Conservation (phyloP, 1,284 basidiomycete genomes). For the Phylloboletellus chloephorus region DNA sequence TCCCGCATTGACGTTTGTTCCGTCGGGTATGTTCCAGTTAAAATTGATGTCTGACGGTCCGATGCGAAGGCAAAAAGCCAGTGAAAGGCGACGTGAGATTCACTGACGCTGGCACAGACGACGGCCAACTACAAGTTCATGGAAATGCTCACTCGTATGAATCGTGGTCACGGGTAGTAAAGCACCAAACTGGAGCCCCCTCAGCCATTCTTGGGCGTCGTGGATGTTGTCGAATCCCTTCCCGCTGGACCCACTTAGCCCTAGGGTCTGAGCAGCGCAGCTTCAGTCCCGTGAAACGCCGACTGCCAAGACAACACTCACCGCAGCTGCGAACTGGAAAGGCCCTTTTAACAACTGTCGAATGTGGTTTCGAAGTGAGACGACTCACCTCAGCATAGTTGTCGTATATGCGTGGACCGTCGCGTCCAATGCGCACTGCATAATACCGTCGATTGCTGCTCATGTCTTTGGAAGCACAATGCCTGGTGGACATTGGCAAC, state of each 20-base stretch:
- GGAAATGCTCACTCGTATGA: conserved; percentile 18
- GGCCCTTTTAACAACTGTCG: background rate
- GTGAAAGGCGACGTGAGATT: background rate
- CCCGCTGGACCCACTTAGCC: conserved; percentile 29
- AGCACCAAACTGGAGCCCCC: conserved; percentile 12
- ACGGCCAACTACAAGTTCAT: background rate
- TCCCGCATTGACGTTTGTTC: conserved; percentile 2
- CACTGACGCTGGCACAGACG: background rate
- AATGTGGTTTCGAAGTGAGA: background rate
- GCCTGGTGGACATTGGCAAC: background rate
- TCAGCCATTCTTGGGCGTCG: conserved; percentile 30
- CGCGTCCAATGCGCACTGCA: conserved; percentile 33
- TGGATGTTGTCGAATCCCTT: conserved; percentile 31
- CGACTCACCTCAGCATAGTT: conserved; percentile 25
- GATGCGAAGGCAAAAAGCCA: background rate
- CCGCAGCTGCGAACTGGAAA: conserved; percentile 24
- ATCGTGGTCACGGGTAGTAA: conserved; percentile 9
- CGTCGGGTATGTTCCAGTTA: conserved; percentile 17
- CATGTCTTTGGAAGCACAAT: conserved; percentile 10
- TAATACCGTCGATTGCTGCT: conserved; percentile 27
- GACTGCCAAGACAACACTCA: conserved; percentile 11
- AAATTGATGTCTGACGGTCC: conserved; percentile 21
- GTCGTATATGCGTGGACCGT: conserved; percentile 31
- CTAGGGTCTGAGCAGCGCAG: conserved; percentile 20
- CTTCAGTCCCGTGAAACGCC: background rate